Conservation (phyloP, 2,329 filamentous ascomycete species). For the Hortaea sp. region DNA sequence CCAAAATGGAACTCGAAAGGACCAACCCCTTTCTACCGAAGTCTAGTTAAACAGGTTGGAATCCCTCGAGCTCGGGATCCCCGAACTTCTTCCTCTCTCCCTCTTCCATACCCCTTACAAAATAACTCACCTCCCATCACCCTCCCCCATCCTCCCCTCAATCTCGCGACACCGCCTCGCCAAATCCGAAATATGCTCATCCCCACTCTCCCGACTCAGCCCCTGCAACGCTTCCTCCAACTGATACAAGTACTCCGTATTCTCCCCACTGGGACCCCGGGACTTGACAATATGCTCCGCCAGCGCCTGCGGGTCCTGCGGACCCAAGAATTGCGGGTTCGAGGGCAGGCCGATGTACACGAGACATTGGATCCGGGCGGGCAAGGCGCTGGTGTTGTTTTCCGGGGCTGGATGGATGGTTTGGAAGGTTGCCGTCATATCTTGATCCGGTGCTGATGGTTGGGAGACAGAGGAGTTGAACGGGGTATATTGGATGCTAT, state of each 20-base stretch:
- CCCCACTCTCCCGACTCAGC: constrained; percentile 65
- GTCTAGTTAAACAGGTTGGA: no score
- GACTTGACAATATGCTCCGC: constrained; percentile 72
- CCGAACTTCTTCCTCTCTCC: no score
- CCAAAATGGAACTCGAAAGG: no score
- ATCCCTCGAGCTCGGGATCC: no score
- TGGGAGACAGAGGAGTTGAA: constrained; percentile 38
- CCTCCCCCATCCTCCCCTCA: constrained; percentile 24
- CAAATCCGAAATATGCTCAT: constrained; percentile 77
- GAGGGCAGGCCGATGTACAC: constrained; percentile 92
- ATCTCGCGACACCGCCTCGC: constrained; percentile 61
- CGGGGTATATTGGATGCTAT: constrained; percentile 81
- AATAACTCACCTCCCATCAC: neutral
- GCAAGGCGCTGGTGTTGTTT: neutral
- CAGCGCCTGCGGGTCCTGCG: constrained; percentile 66
- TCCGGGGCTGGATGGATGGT: constrained; percentile 5
- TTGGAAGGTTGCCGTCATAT: constrained; percentile 40
- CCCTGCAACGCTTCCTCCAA: constrained; percentile 65
- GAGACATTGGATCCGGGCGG: constrained; percentile 46
- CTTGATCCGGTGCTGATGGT: constrained; percentile 43
- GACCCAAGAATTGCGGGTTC: constrained; percentile 84
- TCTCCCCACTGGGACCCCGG: constrained; percentile 74
- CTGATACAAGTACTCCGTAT: constrained; percentile 78
- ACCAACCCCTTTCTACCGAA: no score
- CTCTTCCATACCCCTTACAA: no score